Evolutionary conservation across 2,329 filamentous ascomycete species (phyloP).

Genomic region (Penicillium sp.): DNA sequence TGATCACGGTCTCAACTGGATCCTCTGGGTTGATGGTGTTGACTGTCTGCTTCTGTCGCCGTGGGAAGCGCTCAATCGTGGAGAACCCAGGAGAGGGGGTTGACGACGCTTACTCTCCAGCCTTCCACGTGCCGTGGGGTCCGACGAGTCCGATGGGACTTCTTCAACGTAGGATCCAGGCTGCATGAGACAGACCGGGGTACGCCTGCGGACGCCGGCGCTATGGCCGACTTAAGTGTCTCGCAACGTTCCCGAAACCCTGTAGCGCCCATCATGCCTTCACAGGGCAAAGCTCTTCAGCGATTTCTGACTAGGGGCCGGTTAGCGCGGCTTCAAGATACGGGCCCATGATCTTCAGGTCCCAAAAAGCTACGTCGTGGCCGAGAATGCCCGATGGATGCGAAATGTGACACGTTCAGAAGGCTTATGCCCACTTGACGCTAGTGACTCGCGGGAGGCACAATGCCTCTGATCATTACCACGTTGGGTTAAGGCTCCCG

Average conservation of each 20-base stretch:
- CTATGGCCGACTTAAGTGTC: background rate
- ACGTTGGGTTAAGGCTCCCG: background rate
- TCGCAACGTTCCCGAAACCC: background rate
- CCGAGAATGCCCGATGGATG: background rate
- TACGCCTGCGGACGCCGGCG: background rate
- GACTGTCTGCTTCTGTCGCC: background rate
- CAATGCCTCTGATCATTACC: background rate
- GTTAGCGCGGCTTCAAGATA: background rate
- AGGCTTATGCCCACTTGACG: background rate
- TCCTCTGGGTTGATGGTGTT: background rate
- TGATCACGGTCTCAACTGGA: slow-evolving; percentile 10
- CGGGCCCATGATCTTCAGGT: background rate
- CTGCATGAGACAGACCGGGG: background rate
- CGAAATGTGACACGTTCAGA: background rate
- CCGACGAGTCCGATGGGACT: background rate
- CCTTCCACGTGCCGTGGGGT: background rate
- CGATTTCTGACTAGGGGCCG: background rate
- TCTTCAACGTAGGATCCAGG: slow-evolving; percentile 1
- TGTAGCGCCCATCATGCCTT: background rate
- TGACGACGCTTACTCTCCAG: background rate
- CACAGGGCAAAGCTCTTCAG: background rate
- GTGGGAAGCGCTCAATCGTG: background rate
- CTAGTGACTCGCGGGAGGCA: background rate
- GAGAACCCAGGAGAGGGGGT: background rate
- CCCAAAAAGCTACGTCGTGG: background rate